Percentiles rank a stretch among this genome's conserved stretches.
Evolutionary conservation across 2,329 filamentous ascomycete genomes (phyloP).

Genomic region (Phialophora verrucosa): DNA sequence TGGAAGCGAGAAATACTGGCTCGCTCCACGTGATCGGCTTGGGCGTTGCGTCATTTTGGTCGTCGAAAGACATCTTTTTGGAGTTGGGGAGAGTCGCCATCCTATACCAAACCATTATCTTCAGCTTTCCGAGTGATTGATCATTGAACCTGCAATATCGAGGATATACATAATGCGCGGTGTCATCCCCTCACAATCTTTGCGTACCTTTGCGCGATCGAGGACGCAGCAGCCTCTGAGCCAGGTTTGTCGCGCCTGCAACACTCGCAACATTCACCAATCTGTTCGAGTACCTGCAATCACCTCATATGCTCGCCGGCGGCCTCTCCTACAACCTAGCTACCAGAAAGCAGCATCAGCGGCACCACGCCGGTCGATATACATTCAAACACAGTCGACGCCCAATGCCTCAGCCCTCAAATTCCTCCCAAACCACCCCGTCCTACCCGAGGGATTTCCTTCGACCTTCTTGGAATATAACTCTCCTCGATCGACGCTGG

Average conservation of each 20-base stretch:
- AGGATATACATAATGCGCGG: conserved; percentile 23
- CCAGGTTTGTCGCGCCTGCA: conserved; percentile 17
- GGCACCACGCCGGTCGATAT: conserved; percentile 72
- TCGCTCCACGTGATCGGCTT: conserved; percentile 3
- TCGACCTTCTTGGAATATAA: conserved; percentile 91
- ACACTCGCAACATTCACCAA: conserved; percentile 42
- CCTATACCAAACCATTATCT: background rate
- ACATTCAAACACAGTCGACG: conserved; percentile 95
- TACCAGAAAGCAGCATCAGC: conserved; percentile 47
- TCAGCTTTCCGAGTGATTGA: background rate
- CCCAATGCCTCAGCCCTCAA: conserved; percentile 95
- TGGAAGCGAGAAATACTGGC: background rate
- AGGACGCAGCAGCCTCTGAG: conserved; percentile 12
- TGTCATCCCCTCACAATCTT: conserved; percentile 2
- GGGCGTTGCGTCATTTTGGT: conserved; percentile 12
- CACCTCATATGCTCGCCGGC: conserved; percentile 53
- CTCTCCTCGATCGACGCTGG: conserved; percentile 82
- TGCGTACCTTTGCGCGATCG: conserved; percentile 17
- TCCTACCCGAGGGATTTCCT: conserved; percentile 75
- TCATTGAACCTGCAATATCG: background rate
- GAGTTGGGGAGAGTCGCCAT: background rate
- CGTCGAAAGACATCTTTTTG: background rate
- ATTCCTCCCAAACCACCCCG: conserved; percentile 87
- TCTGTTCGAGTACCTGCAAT: conserved; percentile 52
- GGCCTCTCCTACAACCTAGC: conserved; percentile 53